A percentile compares a stretch with the other conserved stretches of the same genome.
These are phyloP conservation scores for Acer yangbiense DNA, from an alignment of 345 rosid genomes.

Conservation along the genomic window DNA sequence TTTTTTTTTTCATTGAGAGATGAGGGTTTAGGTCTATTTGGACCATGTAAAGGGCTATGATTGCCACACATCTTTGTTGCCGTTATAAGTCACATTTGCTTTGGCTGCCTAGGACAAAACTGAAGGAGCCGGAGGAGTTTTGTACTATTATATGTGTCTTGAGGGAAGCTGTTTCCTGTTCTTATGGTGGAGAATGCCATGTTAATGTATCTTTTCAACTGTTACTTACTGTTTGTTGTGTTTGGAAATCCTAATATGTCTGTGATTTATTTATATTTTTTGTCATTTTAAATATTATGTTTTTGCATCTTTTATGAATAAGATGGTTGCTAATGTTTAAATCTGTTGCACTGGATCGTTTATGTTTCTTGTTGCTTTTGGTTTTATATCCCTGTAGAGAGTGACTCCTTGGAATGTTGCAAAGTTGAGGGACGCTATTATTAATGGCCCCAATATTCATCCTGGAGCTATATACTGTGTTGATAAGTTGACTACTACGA, in stretches of 20 bases:
- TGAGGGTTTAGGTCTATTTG: not conserved
- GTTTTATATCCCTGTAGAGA: slow-evolving; percentile 50
- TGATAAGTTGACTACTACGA: slow-evolving; percentile 62
- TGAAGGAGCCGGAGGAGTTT: not conserved
- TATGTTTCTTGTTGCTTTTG: slow-evolving; percentile 14
- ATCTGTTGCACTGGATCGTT: slow-evolving; percentile 5
- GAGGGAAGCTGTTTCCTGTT: not conserved
- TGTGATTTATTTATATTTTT: not conserved
- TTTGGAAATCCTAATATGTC: not conserved
- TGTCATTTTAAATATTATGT: not conserved
- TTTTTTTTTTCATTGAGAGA: not conserved
- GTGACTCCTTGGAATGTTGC: slow-evolving; percentile 85
- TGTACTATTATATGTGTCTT: not conserved
- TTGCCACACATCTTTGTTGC: not conserved
- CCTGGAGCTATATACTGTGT: slow-evolving; percentile 94
- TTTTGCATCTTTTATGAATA: not conserved
- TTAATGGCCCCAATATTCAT: slow-evolving; percentile 82
- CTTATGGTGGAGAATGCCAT: not conserved
- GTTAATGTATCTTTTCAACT: not conserved
- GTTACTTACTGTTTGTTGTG: not conserved
- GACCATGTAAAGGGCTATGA: not conserved
- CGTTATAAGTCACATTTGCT: not conserved
- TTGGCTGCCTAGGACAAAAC: not conserved
- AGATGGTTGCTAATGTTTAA: not conserved
- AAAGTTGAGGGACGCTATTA: slow-evolving; percentile 72